Evolutionary conservation across 805 yeast species (phyloP).

Genomic region (Kodamaea laetipori): DNA sequence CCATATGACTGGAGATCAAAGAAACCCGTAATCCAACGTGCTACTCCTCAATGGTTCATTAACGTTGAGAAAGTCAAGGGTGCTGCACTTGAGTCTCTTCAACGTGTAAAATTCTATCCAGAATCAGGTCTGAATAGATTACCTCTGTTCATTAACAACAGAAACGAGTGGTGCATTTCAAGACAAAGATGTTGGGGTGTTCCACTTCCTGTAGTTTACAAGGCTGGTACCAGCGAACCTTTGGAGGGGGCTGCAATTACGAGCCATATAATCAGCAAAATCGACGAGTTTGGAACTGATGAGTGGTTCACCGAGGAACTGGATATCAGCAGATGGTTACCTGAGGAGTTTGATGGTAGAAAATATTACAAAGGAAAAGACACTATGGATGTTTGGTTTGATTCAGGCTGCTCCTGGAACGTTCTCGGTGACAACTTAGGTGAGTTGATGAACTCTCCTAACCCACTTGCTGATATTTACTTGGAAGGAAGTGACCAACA

Average conservation of each 20-base stretch:
- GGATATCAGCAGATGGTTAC: slow-evolving; percentile 72
- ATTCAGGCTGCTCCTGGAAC: slow-evolving; percentile 92
- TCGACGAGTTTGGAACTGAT: slow-evolving; percentile 65
- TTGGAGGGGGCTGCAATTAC: slow-evolving; percentile 60
- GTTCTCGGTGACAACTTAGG: slow-evolving; percentile 48
- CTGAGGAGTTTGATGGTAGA: slow-evolving; percentile 49
- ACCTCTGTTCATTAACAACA: slow-evolving; percentile 65
- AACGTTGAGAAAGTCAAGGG: slow-evolving; percentile 75
- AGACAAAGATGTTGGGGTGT: slow-evolving; percentile 98
- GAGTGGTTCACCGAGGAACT: slow-evolving; percentile 71
- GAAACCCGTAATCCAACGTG: slow-evolving; percentile 89
- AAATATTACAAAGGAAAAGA: slow-evolving; percentile 70
- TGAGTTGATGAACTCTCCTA: slow-evolving; percentile 26
- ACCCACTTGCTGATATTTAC: slow-evolving; percentile 70
- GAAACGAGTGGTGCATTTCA: slow-evolving; percentile 97
- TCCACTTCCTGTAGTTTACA: slow-evolving; percentile 85
- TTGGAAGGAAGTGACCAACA: slow-evolving; percentile 98
- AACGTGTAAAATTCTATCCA: slow-evolving; percentile 71
- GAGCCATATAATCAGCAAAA: slow-evolving; percentile 54
- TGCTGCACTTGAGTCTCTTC: slow-evolving; percentile 59
- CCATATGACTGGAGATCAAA: slow-evolving; percentile 98
- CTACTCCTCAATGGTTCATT: slow-evolving; percentile 97
- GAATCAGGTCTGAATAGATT: slow-evolving; percentile 71
- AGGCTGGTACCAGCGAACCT: slow-evolving; percentile 59
- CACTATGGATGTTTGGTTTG: slow-evolving; percentile 99